phyloP scores from a whole-genome alignment of 1,284 basidiomycete species.

The Trametes pubescens region DNA sequence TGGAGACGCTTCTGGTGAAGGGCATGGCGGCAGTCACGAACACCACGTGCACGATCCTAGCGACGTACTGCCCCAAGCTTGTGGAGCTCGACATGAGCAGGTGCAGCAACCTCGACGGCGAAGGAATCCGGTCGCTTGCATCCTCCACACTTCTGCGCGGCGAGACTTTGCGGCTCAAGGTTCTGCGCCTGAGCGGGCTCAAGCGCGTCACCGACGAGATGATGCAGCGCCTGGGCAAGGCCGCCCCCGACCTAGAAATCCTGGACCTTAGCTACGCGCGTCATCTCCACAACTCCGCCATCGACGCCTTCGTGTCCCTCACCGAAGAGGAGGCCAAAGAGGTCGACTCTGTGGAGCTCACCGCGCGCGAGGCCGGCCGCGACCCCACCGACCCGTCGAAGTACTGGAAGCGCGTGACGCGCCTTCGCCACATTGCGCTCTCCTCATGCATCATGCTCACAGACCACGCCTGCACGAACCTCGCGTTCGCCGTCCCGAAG shows the following conservation, averaged over 20 bases:
- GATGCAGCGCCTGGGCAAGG: slow-evolving; percentile 67
- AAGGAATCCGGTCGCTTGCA: slow-evolving; percentile 61
- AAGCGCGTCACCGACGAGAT: slow-evolving; percentile 64
- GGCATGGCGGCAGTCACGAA: slow-evolving; percentile 76
- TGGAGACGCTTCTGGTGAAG: slow-evolving; percentile 70
- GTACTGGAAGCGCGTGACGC: slow-evolving; percentile 70
- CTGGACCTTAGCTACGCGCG: slow-evolving; percentile 81
- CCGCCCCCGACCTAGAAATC: slow-evolving; percentile 78
- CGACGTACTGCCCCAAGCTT: slow-evolving; percentile 61
- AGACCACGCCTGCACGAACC: slow-evolving; percentile 73
- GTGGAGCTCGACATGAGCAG: slow-evolving; percentile 75
- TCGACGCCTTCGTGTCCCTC: slow-evolving; percentile 76
- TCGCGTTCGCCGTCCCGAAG: slow-evolving; percentile 76
- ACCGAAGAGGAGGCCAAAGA: slow-evolving; percentile 44
- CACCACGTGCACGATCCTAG: slow-evolving; percentile 75
- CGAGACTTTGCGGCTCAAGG: slow-evolving; percentile 58
- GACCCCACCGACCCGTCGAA: slow-evolving; percentile 58
- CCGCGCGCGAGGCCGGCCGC: slow-evolving; percentile 70
- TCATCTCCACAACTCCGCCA: slow-evolving; percentile 75
- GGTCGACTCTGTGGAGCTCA: slow-evolving; percentile 56
- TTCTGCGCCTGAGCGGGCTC: slow-evolving; percentile 73
- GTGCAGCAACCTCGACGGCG: slow-evolving; percentile 74
- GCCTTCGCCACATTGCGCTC: slow-evolving; percentile 80
- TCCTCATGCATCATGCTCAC: slow-evolving; percentile 82
- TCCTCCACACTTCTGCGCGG: slow-evolving; percentile 51